These are phyloP conservation scores for Trypanosomatidae sp. DNA, from an alignment of 208 protist species.

Conservation along the genomic window DNA sequence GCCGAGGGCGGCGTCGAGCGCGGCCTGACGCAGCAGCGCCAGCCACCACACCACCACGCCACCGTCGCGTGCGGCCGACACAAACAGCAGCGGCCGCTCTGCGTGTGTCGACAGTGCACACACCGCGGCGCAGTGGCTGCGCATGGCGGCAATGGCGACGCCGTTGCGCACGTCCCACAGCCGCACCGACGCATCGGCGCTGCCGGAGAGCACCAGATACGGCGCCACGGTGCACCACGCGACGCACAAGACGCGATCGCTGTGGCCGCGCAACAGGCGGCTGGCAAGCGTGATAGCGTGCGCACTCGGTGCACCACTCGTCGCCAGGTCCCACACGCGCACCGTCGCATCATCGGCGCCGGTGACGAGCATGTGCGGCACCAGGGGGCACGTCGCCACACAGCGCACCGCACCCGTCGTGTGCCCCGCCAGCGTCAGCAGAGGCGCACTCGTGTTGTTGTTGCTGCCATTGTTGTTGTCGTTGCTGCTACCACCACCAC, in stretches of 20 bases:
- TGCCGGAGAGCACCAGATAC: conserved; percentile 69
- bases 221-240: conserved; percentile 79
- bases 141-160: conserved; percentile 37
- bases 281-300: conserved; percentile 55
- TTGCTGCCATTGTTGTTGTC: too few species aligned
- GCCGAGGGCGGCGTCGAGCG: conserved; percentile 58
- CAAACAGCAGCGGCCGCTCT: conserved; percentile 81
- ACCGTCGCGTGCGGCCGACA: conserved; percentile 81
- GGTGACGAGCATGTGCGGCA: conserved; percentile 62
- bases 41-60: conserved; percentile 82
- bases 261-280: conserved; percentile 67
- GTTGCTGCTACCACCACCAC: too few species aligned
- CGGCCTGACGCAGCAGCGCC: conserved; percentile 41
- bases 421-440: conserved; percentile 58
- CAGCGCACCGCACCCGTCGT: conserved; percentile 53
- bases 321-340: conserved; percentile 82
- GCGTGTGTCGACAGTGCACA: conserved; percentile 60
- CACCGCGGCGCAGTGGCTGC: conserved; percentile 84
- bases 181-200: conserved; percentile 70
- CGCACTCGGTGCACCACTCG: conserved; percentile 24
- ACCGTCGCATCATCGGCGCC: conserved; percentile 81
- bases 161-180: conserved; percentile 83
- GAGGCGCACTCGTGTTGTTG: too few species aligned
- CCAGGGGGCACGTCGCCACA: conserved; percentile 60
- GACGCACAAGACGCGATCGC: conserved; percentile 46